phyloP scores from a whole-genome alignment of 257 asterid genomes.

The Solanum lycopersicoides region DNA sequence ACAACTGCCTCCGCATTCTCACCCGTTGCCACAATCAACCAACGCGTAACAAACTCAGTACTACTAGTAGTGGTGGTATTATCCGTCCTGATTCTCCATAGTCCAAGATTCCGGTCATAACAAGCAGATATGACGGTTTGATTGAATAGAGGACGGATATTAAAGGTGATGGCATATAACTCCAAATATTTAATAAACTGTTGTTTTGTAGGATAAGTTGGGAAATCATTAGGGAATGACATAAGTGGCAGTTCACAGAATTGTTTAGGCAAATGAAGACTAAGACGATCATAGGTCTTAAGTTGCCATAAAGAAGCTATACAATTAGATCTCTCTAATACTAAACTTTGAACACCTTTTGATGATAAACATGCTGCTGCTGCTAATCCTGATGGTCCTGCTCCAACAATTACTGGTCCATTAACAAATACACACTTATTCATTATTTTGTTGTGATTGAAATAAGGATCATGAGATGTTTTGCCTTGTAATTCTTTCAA shows the following conservation, averaged over 20 bases:
- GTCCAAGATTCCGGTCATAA: slow-evolving; percentile 26
- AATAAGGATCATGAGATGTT: slow-evolving; percentile 38
- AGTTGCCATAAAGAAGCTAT: slow-evolving; percentile 86
- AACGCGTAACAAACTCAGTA: slow-evolving; percentile 42
- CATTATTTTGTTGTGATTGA: neutral
- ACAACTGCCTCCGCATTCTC: slow-evolving; percentile 74
- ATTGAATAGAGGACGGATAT: slow-evolving; percentile 46
- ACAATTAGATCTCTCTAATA: slow-evolving; percentile 67
- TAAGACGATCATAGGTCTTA: slow-evolving; percentile 68
- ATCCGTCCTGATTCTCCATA: slow-evolving; percentile 48
- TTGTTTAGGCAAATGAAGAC: slow-evolving; percentile 71
- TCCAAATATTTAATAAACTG: slow-evolving; percentile 60
- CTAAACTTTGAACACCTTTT: slow-evolving; percentile 40
- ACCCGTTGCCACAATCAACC: slow-evolving; percentile 82
- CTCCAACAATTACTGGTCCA: slow-evolving; percentile 72
- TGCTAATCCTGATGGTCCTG: slow-evolving; percentile 83
- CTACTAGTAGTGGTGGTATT: neutral
- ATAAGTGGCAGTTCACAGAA: slow-evolving; percentile 77
- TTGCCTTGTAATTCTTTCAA: slow-evolving; percentile 52
- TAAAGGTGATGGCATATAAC: slow-evolving; percentile 41
- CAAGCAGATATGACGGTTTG: slow-evolving; percentile 41
- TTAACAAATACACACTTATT: slow-evolving; percentile 22
- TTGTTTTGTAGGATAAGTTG: slow-evolving; percentile 62
- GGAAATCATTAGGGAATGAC: slow-evolving; percentile 61
- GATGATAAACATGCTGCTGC: slow-evolving; percentile 63